Evolutionary conservation across 805 yeast genomes (phyloP), one percentile per base, ranked within the genome.

Genomic region (Cyberlindnera mrakii): DNA sequence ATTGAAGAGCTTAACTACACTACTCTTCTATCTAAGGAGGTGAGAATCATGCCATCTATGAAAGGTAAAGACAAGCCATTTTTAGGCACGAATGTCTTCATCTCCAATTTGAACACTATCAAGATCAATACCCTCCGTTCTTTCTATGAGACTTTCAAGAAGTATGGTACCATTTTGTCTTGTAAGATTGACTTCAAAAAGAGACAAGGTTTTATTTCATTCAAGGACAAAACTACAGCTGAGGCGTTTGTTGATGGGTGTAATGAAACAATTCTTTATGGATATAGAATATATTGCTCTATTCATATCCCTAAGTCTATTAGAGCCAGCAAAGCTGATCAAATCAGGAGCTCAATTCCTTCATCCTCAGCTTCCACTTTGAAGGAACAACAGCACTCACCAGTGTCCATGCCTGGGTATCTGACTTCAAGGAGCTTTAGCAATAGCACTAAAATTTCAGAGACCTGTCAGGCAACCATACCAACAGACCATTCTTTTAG

Each of bases 1-100:
- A 66, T 77, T 38, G 80, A 75, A 37, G 70, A 74, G 9, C 71
- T 80, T 62, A 83, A 80, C 57, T 77, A 74, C 50, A 66, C 67
- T 4, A 51, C 51, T 0, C 50, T 77, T 0, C 48, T 57, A 20
- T 64, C 60, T 13, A 64, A 66, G 19, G 82, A 75, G 46, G 66
- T 77, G 17, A 63, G 80, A 53, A 75, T 77, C 18, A 74, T 77
- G 80, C 78, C 76, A 4, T 74, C 80, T 0, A 47, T 75, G 40
- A 68, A 78, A 50, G 74, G 75, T 37, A 66, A 65, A 46, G 71
- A 67, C 34, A 59, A 57, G 40, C 18, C 37, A 3, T 54, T 53
- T 38, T 53, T 72, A 33, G 80, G 80, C 1, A 70, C 77, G 1
- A 77, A 77, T 47, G 71, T 77, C 0, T 73, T 74, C 44, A 61